Conservation (phyloP, 805 yeast species). For the Wickerhamiella hasegawae region DNA sequence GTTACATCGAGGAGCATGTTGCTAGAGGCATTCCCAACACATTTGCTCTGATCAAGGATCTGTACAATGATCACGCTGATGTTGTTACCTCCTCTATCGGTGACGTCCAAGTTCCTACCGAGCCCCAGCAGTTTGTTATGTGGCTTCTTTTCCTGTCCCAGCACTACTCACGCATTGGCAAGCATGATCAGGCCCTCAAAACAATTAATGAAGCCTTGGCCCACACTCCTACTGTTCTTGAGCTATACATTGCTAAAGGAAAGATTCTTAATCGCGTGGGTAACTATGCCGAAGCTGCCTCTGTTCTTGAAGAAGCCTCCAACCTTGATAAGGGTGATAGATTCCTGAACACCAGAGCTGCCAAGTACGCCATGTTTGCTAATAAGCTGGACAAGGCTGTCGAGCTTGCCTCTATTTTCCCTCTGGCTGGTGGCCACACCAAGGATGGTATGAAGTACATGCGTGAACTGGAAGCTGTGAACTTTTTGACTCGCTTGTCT, state of each 20-base stretch:
- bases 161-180: slow-evolving; percentile 44
- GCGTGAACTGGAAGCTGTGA: slow-evolving; percentile 77
- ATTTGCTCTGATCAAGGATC: slow-evolving; percentile 63
- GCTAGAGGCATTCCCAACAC: slow-evolving; percentile 79
- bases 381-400: slow-evolving; percentile 60
- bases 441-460: slow-evolving; percentile 69
- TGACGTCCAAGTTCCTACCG: slow-evolving; percentile 3
- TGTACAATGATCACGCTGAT: slow-evolving; percentile 8
- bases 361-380: slow-evolving; percentile 69
- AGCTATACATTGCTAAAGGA: slow-evolving; percentile 65
- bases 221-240: slow-evolving; percentile 62
- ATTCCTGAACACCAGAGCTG: slow-evolving; percentile 75
- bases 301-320: slow-evolving; percentile 54
- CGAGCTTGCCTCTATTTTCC: slow-evolving; percentile 54
- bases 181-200: slow-evolving; percentile 37
- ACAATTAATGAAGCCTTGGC: slow-evolving; percentile 5
- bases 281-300: slow-evolving; percentile 44
- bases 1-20: slow-evolving; percentile 46
- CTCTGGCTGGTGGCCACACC: slow-evolving; percentile 26
- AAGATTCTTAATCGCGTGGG: slow-evolving; percentile 61
- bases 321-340: slow-evolving; percentile 74
- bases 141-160: slow-evolving; percentile 24
- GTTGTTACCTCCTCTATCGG: slow-evolving; percentile 1
- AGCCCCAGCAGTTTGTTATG: slow-evolving; percentile 10
- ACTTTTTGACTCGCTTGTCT: slow-evolving; percentile 77